A percentile compares a stretch with the other conserved stretches of the same genome.
These are phyloP conservation scores for Scytalidium sp. DNA, from an alignment of 2,329 filamentous ascomycete genomes.

Conservation along the genomic window DNA sequence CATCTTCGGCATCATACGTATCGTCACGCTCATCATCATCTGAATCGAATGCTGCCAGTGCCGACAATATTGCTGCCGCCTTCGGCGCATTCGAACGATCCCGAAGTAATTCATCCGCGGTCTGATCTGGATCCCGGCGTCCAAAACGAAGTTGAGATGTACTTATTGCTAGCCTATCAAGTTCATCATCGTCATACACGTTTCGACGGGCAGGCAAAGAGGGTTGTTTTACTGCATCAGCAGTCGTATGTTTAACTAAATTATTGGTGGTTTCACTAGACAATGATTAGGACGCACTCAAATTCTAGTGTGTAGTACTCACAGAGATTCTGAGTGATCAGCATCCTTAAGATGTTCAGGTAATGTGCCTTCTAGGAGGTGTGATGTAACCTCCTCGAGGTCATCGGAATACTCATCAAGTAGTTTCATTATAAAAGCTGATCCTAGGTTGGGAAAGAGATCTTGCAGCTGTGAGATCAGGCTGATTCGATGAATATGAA, in stretches of 20 bases:
- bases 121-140: conserved; percentile 59
- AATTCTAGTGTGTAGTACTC: conserved; percentile 8
- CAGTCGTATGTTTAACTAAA: conserved; percentile 9
- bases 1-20: conserved; percentile 89
- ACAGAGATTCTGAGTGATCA: conserved; percentile 59
- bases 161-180: conserved; percentile 68
- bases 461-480: conserved; percentile 90
- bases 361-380: conserved; percentile 75
- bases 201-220: conserved; percentile 62
- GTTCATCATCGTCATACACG: conserved; percentile 76
- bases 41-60: conserved; percentile 82
- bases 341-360: conserved; percentile 62
- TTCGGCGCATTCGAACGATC: conserved; percentile 63
- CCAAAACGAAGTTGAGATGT: conserved; percentile 74
- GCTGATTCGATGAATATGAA: conserved; percentile 77
- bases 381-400: conserved; percentile 75
- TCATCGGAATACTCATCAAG: conserved; percentile 77
- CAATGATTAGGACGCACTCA: not conserved
- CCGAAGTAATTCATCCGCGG: conserved; percentile 69
- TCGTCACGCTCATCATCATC: conserved; percentile 97
- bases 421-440: conserved; percentile 75
- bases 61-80: conserved; percentile 85
- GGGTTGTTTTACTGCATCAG: conserved; percentile 20
- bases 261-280: not conserved
- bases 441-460: conserved; percentile 83